phyloP scores from a whole-genome alignment of 495 filamentous ascomycete species.

The Penicillium nucicola region DNA sequence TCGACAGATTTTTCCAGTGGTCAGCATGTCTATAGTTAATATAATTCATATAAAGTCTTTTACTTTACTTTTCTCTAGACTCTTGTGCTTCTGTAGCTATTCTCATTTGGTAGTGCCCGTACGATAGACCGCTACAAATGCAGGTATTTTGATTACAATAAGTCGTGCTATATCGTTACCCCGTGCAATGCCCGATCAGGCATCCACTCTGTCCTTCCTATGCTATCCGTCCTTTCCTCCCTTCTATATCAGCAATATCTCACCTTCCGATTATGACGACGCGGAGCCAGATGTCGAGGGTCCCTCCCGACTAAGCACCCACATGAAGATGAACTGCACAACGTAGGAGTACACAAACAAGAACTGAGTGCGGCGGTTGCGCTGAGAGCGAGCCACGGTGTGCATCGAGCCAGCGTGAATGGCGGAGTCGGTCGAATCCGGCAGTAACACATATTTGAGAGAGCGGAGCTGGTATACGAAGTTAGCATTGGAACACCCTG shows the following conservation, averaged over 20 bases:
- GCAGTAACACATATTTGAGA: constrained; percentile 91
- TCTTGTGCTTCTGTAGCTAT: not conserved
- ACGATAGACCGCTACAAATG: constrained; percentile 1
- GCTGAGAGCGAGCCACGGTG: constrained; percentile 77
- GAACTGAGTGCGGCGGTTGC: constrained; percentile 89
- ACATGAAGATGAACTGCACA: constrained; percentile 93
- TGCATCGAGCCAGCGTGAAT: constrained; percentile 65
- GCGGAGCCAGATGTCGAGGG: constrained; percentile 23
- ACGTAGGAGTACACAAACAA: constrained; percentile 93
- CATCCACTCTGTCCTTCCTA: not conserved
- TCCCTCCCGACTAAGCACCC: constrained; percentile 70
- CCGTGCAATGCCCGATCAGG: constrained; percentile 5
- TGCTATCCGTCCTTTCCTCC: constrained; percentile 8
- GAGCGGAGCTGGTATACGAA: constrained; percentile 74
- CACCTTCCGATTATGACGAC: constrained; percentile 23
- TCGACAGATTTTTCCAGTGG: constrained; percentile 1
- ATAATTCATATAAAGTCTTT: constrained; percentile 1
- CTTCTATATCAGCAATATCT: constrained; percentile 28
- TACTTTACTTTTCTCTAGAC: not conserved
- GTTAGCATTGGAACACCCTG: too few relatives aligned
- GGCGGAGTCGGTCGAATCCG: constrained; percentile 68
- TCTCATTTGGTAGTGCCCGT: not conserved
- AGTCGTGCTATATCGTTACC: constrained; percentile 31
- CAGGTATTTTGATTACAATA: constrained; percentile 31
- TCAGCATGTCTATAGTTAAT: not conserved